A percentile compares a stretch with the other conserved stretches of the same genome.
These are phyloP conservation scores for Saposhnikovia divaricata DNA, from an alignment of 129 eudicot species.

Conservation along the genomic window DNA sequence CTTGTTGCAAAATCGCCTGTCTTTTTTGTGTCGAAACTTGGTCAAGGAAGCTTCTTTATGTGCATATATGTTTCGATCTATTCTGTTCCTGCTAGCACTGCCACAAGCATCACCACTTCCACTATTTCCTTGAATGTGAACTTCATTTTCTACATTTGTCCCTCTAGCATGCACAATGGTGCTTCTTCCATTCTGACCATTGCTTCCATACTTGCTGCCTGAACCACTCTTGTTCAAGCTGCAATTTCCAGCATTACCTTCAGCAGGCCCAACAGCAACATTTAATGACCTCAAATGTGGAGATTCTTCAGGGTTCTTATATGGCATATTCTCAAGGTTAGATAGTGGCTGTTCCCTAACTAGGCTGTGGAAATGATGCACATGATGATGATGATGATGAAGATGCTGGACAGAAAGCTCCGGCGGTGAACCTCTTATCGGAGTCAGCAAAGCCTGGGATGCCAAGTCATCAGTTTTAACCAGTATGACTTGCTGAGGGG, in stretches of 20 bases:
- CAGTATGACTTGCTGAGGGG: constrained; percentile 31
- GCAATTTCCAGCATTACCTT: constrained; percentile 17
- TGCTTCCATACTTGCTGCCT: constrained; percentile 61
- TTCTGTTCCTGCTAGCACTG: constrained; percentile 18
- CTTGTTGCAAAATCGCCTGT: constrained; percentile 51
- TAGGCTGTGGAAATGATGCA: constrained; percentile 46
- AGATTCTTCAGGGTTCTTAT: constrained; percentile 22
- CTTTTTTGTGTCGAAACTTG: constrained; percentile 67
- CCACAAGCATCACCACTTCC: constrained; percentile 42
- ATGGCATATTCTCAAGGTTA: constrained; percentile 28
- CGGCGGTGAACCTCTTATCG: constrained; percentile 8
- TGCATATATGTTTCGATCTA: constrained; percentile 25
- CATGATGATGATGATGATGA: constrained; percentile 53
- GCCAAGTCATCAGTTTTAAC: constrained; percentile 26
- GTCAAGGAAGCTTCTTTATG: constrained; percentile 51
- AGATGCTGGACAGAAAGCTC: constrained; percentile 44
- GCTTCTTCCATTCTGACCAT: constrained; percentile 53
- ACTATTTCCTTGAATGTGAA: constrained; percentile 28
- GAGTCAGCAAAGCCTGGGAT: constrained; percentile 16
- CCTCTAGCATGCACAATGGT: constrained; percentile 32
- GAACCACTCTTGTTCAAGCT: constrained; percentile 47
- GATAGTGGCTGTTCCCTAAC: constrained; percentile 23
- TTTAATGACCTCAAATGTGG: constrained; percentile 28
- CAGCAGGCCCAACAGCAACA: constrained; percentile 22
- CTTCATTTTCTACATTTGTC: constrained; percentile 40